Conservation (phyloP, 176 grass and related monocot genomes). For the Lolium perenne region DNA sequence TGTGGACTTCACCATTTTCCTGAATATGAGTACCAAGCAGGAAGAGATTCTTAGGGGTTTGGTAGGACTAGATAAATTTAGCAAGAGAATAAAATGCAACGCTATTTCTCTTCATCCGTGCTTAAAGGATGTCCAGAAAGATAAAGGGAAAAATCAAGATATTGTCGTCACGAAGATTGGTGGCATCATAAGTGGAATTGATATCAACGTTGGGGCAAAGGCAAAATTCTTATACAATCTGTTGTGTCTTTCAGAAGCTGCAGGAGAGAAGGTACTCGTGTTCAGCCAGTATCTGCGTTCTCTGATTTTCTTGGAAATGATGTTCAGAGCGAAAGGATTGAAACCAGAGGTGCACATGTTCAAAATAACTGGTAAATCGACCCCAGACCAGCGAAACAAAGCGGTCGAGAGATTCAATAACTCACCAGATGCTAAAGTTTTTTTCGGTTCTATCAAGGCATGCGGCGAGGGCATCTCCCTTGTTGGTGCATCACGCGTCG, state of each 20-base stretch:
- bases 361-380: constrained; percentile 54
- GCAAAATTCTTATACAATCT: constrained; percentile 66
- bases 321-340: constrained; percentile 73
- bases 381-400: constrained; percentile 56
- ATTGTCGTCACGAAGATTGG: constrained; percentile 47
- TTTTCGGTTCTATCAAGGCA: constrained; percentile 89
- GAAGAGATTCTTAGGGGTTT: constrained; percentile 49
- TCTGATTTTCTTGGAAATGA: constrained; percentile 62
- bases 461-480: constrained; percentile 91
- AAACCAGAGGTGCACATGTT: constrained; percentile 58
- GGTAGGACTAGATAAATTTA: constrained; percentile 47
- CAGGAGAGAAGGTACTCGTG: constrained; percentile 73
- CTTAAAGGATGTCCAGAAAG: constrained; percentile 51
- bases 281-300: constrained; percentile 79
- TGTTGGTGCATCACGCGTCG: constrained; percentile 67
- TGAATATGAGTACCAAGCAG: constrained; percentile 64
- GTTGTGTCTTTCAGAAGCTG: constrained; percentile 63
- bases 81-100: constrained; percentile 55
- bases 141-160: constrained; percentile 30
- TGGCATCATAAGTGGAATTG: constrained; percentile 40
- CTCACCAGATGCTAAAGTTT: constrained; percentile 67
- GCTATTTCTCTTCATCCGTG: constrained; percentile 77
- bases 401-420: constrained; percentile 71
- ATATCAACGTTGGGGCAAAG: constrained; percentile 67
- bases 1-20: constrained; percentile 72